Evolutionary conservation across 768 basidiomycete genomes (phyloP).

Genomic region (Psilocybe azurescens): DNA sequence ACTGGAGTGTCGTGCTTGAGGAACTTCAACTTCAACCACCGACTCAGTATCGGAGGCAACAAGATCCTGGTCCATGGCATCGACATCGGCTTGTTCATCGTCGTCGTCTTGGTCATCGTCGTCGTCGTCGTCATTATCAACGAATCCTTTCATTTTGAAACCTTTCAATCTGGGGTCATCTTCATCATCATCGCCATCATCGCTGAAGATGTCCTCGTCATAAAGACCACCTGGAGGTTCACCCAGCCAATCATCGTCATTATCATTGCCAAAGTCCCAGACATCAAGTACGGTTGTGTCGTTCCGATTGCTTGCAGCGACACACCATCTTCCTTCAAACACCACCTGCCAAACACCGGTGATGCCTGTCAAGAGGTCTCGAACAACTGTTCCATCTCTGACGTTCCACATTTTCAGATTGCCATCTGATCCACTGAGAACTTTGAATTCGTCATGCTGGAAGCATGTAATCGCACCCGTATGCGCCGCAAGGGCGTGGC

Average conservation of each 20-base stretch:
- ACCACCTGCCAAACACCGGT: constrained; percentile 98
- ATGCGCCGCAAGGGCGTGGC: constrained; percentile 86
- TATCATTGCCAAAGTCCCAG: constrained; percentile 85
- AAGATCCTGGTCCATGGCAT: constrained; percentile 79
- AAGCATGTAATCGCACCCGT: constrained; percentile 99
- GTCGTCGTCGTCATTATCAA: constrained; percentile 16
- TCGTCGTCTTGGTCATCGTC: constrained; percentile 42
- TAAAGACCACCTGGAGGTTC: constrained; percentile 79
- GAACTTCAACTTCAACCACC: constrained; percentile 27
- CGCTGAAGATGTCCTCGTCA: constrained; percentile 68
- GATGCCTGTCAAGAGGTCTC: constrained; percentile 90
- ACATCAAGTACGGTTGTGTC: constrained; percentile 84
- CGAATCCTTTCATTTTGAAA: constrained; percentile 11
- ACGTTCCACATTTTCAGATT: constrained; percentile 99
- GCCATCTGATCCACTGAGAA: constrained; percentile 94
- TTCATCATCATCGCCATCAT: constrained; percentile 55
- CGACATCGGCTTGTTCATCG: constrained; percentile 63
- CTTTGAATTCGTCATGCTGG: constrained; percentile 98
- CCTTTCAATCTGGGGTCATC: constrained; percentile 29
- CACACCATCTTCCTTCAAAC: constrained; percentile 93
- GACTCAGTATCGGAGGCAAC: constrained; percentile 49
- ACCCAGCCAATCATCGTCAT: constrained; percentile 82
- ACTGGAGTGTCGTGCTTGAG: constrained; percentile 6
- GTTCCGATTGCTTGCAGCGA: constrained; percentile 88
- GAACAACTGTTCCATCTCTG: constrained; percentile 80